Evolutionary conservation across 768 basidiomycete genomes (phyloP), one percentile per base, ranked within the genome.

Genomic region (Psilocybe cubensis): DNA sequence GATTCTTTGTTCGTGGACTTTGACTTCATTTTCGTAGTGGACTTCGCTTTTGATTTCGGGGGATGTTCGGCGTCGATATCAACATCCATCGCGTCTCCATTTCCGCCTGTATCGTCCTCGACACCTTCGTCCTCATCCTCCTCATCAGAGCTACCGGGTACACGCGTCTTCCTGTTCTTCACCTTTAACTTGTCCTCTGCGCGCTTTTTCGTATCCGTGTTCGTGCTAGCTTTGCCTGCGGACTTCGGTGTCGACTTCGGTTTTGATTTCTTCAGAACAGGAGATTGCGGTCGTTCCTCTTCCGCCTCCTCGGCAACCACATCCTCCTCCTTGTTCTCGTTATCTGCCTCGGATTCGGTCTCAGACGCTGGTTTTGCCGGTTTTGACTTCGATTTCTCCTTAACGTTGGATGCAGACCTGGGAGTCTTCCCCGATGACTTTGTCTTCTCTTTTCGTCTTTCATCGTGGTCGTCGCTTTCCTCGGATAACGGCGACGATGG

Each of bases 81-180:
- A 23, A 21, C 43, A 9, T 54, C 9, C 12, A 23, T 18, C 31
- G 7, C 35, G 40, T 44, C 54, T 21, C 27, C 43, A 21, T 28
- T 45, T 10, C 27, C 17, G 33, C 18, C 50, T 53, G 58, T 29
- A 25, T 49, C 59, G 28, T 59, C 52, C 46, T 33, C 59, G 29
- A 21, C 21, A 31, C 41, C 52, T 8, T 54, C 48, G 33, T 56
- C 43, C 11, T 29, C 46, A 10, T 54, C 57, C 33, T 46, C 54
- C 35, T 62, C 58, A 1, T 52, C 46, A 9, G 44, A 49, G 29
- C 23, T 48, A 17, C 41, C 46, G 14, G 18, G 42, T 20, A 9
- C 9, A 20, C 42, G 42, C 12, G 14, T 9, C 42, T 44, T 44
- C 42, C 12, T 44, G 10, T 9, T 14, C 12, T 20, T 44, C 42